Evolutionary conservation across 306 rosid species (phyloP).

Genomic region (Corylus heterophylla): DNA sequence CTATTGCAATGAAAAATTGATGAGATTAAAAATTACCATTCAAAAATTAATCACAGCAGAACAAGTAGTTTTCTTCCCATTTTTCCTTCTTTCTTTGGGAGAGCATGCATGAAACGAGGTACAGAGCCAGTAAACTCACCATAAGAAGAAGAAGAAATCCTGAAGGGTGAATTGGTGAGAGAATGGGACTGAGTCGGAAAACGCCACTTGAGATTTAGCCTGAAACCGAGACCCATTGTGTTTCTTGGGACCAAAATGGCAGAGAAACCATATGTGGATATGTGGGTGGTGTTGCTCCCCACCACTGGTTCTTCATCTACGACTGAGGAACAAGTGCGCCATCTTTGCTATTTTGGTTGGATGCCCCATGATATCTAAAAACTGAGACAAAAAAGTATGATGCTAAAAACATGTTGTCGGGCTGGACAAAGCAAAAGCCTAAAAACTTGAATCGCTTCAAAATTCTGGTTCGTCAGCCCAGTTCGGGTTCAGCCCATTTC

Average conservation of each 20-base stretch:
- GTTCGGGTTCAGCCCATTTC: background rate
- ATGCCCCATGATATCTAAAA: too few species aligned
- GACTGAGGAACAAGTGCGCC: background rate
- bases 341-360: too few species aligned
- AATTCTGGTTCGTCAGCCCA: too few species aligned
- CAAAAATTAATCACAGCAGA: background rate
- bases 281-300: constrained; percentile 37
- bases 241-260: constrained; percentile 20
- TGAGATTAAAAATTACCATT: background rate
- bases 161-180: constrained; percentile 44
- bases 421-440: too few species aligned
- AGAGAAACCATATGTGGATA: constrained; percentile 23
- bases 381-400: too few species aligned
- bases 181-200: constrained; percentile 49
- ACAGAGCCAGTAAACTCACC: constrained; percentile 43
- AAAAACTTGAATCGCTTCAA: too few species aligned
- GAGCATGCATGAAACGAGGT: background rate
- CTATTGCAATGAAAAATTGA: background rate
- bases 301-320: constrained; percentile 51
- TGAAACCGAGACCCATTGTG: constrained; percentile 68
- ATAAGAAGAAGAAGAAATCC: constrained; percentile 53
- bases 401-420: too few species aligned
- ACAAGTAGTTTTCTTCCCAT: background rate
- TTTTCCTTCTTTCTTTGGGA: background rate
- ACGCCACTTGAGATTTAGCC: constrained; percentile 52